These are phyloP conservation scores for Cryphonectria radicalis DNA, from an alignment of 2,329 filamentous ascomycete species.

Conservation along the genomic window DNA sequence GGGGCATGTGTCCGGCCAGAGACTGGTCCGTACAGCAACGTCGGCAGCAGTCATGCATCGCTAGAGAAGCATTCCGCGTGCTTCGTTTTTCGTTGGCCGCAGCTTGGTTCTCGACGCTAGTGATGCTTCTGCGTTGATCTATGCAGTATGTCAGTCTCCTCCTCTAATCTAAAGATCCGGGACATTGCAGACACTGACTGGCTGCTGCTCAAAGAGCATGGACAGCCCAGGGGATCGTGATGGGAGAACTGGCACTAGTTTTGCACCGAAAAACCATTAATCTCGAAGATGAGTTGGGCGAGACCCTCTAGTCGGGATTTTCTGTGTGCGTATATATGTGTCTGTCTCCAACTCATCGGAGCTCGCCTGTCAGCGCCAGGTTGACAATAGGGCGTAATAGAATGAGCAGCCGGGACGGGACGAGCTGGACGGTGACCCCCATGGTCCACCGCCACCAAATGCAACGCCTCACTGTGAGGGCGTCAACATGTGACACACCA, in stretches of 20 bases:
- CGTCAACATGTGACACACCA: neutral
- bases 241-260: neutral
- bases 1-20: slow-evolving; percentile 8
- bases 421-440: slow-evolving; percentile 15
- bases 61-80: neutral
- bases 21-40: slow-evolving; percentile 17
- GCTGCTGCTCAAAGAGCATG: neutral
- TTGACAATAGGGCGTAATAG: slow-evolving; percentile 11
- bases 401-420: slow-evolving; percentile 14
- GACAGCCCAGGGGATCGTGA: neutral
- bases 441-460: slow-evolving; percentile 11
- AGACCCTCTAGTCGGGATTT: neutral
- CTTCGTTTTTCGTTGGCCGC: neutral
- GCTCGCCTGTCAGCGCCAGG: slow-evolving; percentile 25
- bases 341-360: slow-evolving; percentile 16
- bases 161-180: neutral
- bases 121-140: neutral
- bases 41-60: neutral
- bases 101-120: neutral
- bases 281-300: neutral
- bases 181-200: neutral
- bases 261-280: neutral
- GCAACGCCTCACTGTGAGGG: slow-evolving; percentile 5
- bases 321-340: neutral
- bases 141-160: neutral